Evolutionary conservation across 176 grass and related monocot genomes (phyloP).

Genomic region (Miscanthus lutarioriparius): DNA sequence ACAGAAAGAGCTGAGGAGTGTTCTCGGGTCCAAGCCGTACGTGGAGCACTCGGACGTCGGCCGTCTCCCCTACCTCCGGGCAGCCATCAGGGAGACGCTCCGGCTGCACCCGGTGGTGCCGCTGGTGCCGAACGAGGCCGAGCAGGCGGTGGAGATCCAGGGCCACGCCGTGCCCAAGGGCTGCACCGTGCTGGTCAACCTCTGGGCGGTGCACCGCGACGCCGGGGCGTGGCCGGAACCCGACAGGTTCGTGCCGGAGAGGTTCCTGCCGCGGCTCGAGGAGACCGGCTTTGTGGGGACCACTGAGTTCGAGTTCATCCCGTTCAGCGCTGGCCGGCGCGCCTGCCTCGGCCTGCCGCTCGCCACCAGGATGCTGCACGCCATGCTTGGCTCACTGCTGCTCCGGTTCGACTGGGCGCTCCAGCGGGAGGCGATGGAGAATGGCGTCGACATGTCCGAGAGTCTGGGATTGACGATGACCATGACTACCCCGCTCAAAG

Average conservation of each 20-base stretch:
- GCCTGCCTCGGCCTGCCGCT: background rate
- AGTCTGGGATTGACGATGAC: constrained; percentile 20
- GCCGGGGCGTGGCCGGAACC: background rate
- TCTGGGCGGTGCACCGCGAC: background rate
- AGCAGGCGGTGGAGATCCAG: background rate
- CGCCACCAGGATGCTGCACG: background rate
- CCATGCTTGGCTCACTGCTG: background rate
- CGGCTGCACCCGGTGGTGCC: background rate
- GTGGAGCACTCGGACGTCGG: background rate
- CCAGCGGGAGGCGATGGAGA: background rate
- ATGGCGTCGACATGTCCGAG: constrained; percentile 35
- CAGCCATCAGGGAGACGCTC: background rate
- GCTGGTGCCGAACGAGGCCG: background rate
- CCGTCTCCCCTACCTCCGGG: background rate
- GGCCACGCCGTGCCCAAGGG: background rate
- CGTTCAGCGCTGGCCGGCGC: background rate
- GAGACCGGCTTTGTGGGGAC: background rate
- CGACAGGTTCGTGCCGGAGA: background rate
- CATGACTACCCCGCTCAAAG: constrained; percentile 18
- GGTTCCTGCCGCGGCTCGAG: background rate
- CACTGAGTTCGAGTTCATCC: background rate
- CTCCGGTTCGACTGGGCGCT: constrained; percentile 37
- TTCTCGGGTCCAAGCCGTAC: background rate
- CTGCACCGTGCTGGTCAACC: background rate
- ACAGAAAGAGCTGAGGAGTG: background rate